These are phyloP conservation scores for Henckelia pumila DNA, from an alignment of 257 asterid genomes.

Conservation along the genomic window DNA sequence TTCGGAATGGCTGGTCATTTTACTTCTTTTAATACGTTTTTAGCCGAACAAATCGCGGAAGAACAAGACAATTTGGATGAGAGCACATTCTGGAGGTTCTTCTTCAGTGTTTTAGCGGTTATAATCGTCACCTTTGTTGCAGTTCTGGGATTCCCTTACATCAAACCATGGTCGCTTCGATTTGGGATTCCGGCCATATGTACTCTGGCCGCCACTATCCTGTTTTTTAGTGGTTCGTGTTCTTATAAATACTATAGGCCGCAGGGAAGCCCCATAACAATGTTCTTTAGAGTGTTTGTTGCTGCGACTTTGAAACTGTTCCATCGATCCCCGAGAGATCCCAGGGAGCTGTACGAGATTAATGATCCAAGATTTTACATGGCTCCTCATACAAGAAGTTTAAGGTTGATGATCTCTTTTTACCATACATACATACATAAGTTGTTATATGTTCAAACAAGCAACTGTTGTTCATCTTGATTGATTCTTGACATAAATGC, in stretches of 20 bases:
- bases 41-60: slow-evolving; percentile 27
- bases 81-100: slow-evolving; percentile 24
- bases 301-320: slow-evolving; percentile 31
- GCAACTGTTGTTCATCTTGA: too few relatives aligned
- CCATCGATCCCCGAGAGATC: slow-evolving; percentile 21
- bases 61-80: slow-evolving; percentile 4
- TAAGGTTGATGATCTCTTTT: slow-evolving; percentile 24
- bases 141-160: slow-evolving; percentile 28
- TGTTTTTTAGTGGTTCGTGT: slow-evolving; percentile 36
- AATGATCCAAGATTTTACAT: not conserved
- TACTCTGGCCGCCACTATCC: slow-evolving; percentile 31
- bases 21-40: slow-evolving; percentile 30
- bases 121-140: slow-evolving; percentile 30
- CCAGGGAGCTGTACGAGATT: slow-evolving; percentile 23
- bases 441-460: too few relatives aligned
- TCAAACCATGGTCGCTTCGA: slow-evolving; percentile 40
- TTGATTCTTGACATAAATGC: not conserved
- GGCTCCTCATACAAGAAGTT: slow-evolving; percentile 30
- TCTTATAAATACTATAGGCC: slow-evolving; percentile 27
- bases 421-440: too few relatives aligned
- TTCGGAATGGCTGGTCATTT: slow-evolving; percentile 40
- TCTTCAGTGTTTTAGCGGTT: slow-evolving; percentile 20
- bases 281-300: slow-evolving; percentile 30
- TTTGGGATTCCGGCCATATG: slow-evolving; percentile 44
- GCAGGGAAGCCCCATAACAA: slow-evolving; percentile 36